Evolutionary conservation across 163 green algal species (phyloP).

Genomic region (Scenedesmus sp.): DNA sequence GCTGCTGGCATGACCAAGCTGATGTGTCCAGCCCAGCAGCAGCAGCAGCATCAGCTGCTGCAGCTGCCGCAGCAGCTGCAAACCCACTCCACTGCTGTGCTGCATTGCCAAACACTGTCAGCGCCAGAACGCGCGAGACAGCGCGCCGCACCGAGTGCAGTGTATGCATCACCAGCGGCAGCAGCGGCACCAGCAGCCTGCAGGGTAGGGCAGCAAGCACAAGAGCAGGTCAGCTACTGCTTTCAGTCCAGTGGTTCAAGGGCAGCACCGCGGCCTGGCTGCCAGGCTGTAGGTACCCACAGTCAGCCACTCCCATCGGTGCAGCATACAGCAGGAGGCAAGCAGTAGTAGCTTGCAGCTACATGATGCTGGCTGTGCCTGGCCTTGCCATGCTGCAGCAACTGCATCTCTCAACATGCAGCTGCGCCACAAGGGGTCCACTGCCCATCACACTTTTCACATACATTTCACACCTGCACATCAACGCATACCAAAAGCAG

Average conservation of each 20-base stretch:
- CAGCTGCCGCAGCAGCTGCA: conserved; percentile 19
- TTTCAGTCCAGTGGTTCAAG: neutral
- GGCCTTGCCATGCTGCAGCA: too few relatives aligned
- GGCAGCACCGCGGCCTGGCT: neutral
- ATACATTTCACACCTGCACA: too few relatives aligned
- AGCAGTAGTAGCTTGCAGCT: too few relatives aligned
- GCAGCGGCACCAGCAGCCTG: conserved; percentile 46
- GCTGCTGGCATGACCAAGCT: neutral
- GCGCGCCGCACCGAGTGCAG: conserved; percentile 64
- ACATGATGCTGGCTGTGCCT: too few relatives aligned
- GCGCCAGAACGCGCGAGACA: conserved; percentile 57
- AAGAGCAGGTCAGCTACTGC: neutral
- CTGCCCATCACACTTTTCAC: too few relatives aligned
- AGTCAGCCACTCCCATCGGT: too few relatives aligned
- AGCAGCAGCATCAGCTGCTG: neutral
- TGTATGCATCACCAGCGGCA: conserved; percentile 60
- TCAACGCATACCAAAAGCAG: too few relatives aligned
- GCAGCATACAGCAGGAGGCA: too few relatives aligned
- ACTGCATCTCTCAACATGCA: neutral
- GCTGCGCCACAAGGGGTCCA: too few relatives aligned
- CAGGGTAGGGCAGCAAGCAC: neutral
- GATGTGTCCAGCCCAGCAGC: neutral
- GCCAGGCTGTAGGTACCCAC: too few relatives aligned
- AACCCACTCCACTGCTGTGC: conserved; percentile 58
- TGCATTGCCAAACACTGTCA: conserved; percentile 57